These are phyloP conservation scores for Tulasnella calospora DNA, from an alignment of 768 basidiomycete genomes.

Conservation along the genomic window DNA sequence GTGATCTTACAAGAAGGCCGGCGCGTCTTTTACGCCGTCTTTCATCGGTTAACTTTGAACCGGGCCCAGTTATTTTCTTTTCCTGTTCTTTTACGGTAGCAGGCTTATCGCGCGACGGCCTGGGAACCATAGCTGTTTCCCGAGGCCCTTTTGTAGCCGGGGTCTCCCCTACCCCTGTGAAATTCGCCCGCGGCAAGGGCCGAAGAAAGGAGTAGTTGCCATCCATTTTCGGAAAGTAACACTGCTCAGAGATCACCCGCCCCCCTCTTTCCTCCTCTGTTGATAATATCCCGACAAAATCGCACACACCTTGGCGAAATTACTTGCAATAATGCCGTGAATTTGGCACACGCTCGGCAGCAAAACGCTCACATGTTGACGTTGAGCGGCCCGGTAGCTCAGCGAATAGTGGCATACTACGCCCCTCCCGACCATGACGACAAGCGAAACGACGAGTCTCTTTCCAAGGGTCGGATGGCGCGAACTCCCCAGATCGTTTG, in stretches of 20 bases:
- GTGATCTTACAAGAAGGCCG: background rate
- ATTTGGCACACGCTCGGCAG: background rate
- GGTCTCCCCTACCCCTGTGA: background rate
- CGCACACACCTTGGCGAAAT: background rate
- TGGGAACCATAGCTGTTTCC: background rate
- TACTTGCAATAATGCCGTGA: background rate
- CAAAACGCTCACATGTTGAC: background rate
- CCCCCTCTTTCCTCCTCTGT: background rate
- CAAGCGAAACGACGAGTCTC: background rate
- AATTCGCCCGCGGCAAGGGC: conserved; percentile 1
- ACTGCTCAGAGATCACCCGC: background rate
- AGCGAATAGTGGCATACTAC: background rate
- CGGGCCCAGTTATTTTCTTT: background rate
- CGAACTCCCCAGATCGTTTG: background rate
- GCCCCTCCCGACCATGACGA: background rate
- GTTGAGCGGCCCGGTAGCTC: background rate
- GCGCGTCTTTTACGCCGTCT: background rate
- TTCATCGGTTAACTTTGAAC: background rate
- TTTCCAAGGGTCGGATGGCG: background rate
- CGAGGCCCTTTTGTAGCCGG: background rate
- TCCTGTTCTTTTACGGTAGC: background rate
- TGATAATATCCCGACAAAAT: background rate
- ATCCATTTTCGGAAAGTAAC: background rate
- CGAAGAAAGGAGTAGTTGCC: background rate
- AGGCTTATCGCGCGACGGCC: background rate